Evolutionary conservation across 106 monocot genomes (phyloP).

Genomic region (Allium sativum): DNA sequence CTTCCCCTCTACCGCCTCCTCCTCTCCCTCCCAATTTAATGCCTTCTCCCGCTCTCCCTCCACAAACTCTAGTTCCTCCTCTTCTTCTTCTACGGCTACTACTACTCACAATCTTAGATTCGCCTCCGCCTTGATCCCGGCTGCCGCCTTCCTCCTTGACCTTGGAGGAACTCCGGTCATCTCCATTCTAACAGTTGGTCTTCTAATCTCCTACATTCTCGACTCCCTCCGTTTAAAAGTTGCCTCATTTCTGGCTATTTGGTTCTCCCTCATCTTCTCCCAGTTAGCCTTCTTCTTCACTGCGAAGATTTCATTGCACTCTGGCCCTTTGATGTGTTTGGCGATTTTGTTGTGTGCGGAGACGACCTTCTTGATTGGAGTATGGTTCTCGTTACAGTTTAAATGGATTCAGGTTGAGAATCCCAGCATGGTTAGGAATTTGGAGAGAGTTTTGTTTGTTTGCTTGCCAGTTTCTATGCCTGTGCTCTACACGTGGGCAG

Average conservation of each 20-base stretch:
- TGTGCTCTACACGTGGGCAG: constrained; percentile 70
- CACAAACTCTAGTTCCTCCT: constrained; percentile 16
- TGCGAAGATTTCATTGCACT: constrained; percentile 31
- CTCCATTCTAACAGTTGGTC: constrained; percentile 47
- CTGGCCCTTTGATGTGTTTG: constrained; percentile 38
- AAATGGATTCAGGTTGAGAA: constrained; percentile 80
- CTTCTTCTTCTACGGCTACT: constrained; percentile 12
- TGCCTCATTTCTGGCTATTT: constrained; percentile 62
- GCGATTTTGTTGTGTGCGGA: constrained; percentile 59
- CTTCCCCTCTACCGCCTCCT: constrained; percentile 47
- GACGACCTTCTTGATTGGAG: constrained; percentile 63
- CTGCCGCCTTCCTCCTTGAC: constrained; percentile 75
- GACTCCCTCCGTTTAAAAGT: constrained; percentile 57
- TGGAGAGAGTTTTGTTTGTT: constrained; percentile 82
- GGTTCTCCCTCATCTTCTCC: constrained; percentile 60
- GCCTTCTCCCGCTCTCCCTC: constrained; percentile 13
- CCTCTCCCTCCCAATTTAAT: constrained; percentile 41
- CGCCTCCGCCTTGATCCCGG: constrained; percentile 59
- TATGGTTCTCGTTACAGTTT: constrained; percentile 87
- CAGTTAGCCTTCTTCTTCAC: constrained; percentile 75
- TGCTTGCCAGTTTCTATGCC: constrained; percentile 67
- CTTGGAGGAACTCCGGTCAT: constrained; percentile 61
- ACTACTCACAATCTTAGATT: constrained; percentile 58
- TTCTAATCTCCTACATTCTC: constrained; percentile 64
- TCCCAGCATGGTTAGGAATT: constrained; percentile 43